phyloP scores from a whole-genome alignment of 2,329 filamentous ascomycete genomes.

The Triangularia verruculosa region DNA sequence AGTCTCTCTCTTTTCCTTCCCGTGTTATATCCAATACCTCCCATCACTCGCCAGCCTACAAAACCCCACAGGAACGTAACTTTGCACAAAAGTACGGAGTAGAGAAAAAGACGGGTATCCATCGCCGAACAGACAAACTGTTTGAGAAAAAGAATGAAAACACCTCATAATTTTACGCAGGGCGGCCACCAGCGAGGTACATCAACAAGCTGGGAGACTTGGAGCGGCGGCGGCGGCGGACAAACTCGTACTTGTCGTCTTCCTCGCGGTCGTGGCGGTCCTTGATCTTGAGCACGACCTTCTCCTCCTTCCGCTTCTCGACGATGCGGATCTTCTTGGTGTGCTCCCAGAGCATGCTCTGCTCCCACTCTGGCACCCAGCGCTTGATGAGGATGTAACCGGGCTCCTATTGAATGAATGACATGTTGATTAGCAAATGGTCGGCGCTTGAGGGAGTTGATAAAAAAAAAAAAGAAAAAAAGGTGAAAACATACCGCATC shows the following conservation, averaged over 20 bases:
- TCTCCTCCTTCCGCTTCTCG: slow-evolving; percentile 39
- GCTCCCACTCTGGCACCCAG: slow-evolving; percentile 69
- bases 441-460: neutral
- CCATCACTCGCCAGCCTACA: neutral
- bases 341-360: slow-evolving; percentile 70
- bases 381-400: slow-evolving; percentile 71
- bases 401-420: slow-evolving; percentile 55
- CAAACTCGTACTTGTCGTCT: slow-evolving; percentile 52
- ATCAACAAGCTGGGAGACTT: slow-evolving; percentile 56
- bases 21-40: neutral
- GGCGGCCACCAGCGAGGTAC: slow-evolving; percentile 54
- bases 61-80: neutral
- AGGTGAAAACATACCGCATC: slow-evolving; percentile 48
- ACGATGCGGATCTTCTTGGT: slow-evolving; percentile 57
- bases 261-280: slow-evolving; percentile 34
- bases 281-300: slow-evolving; percentile 45
- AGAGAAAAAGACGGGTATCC: slow-evolving; percentile 1
- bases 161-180: slow-evolving; percentile 36
- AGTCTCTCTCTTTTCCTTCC: neutral
- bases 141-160: neutral
- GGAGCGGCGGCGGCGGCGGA: slow-evolving; percentile 56
- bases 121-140: neutral
- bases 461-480: neutral
- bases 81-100: neutral
- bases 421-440: neutral